Percentiles rank a stretch among this genome's conserved stretches.
phyloP scores from a whole-genome alignment of 2,329 filamentous ascomycete species.

The Huntiella savannae region DNA sequence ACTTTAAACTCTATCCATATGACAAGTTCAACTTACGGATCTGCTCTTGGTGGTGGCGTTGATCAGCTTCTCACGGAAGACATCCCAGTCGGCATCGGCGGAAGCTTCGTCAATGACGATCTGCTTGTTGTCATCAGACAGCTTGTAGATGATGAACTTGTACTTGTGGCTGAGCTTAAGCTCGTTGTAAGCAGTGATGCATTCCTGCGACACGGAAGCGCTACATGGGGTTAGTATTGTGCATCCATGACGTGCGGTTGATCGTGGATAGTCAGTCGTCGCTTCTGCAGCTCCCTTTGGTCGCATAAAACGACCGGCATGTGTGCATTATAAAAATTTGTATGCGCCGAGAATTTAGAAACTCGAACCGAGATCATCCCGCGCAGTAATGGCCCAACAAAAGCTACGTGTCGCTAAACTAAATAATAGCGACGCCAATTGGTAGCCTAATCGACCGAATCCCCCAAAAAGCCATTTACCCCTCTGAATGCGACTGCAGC shows the following conservation, averaged over 20 bases:
- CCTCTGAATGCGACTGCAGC: too few species aligned
- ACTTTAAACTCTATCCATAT: not conserved
- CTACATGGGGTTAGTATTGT: conserved; percentile 23
- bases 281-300: conserved; percentile 7
- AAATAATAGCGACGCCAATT: too few species aligned
- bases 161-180: conserved; percentile 65
- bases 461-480: too few species aligned
- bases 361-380: too few species aligned
- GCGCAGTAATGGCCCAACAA: too few species aligned
- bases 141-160: conserved; percentile 81
- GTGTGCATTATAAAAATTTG: too few species aligned
- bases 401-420: too few species aligned
- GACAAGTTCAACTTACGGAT: conserved; percentile 26
- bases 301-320: conserved; percentile 6
- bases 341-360: too few species aligned
- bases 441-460: too few species aligned
- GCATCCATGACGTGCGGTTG: not conserved
- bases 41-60: conserved; percentile 54
- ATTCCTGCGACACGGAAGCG: conserved; percentile 53
- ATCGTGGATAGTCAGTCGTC: not conserved
- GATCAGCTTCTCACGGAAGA: conserved; percentile 59
- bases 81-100: conserved; percentile 46
- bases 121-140: conserved; percentile 64
- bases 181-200: conserved; percentile 55
- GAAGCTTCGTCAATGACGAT: conserved; percentile 64